Conservation (phyloP, 192 early-diverging fungal genomes). For the Linnemannia elongata region DNA sequence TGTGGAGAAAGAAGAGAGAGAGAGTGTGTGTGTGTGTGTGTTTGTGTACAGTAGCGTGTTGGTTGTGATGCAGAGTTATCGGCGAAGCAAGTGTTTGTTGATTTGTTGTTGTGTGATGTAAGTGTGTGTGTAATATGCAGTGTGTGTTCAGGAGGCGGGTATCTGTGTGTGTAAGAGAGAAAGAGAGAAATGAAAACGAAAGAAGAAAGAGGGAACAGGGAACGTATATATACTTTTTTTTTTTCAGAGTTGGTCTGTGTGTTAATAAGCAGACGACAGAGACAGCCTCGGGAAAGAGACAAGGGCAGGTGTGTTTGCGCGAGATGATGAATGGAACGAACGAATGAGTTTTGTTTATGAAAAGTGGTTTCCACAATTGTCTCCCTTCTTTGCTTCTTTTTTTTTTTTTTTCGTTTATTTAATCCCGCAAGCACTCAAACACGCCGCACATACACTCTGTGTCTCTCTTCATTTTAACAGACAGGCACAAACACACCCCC, state of each 20-base stretch:
- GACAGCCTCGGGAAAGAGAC: not conserved
- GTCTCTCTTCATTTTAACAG: too few relatives aligned
- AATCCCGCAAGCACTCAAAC: conserved; percentile 1
- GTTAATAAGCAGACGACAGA: not conserved
- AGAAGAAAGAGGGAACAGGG: conserved; percentile 2
- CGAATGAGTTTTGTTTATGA: not conserved
- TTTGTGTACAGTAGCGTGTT: not conserved
- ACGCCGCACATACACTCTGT: too few relatives aligned
- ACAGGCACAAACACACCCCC: too few relatives aligned
- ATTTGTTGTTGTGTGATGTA: not conserved
- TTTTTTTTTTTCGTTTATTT: conserved; percentile 14
- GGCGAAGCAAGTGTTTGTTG: not conserved
- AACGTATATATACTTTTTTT: not conserved
- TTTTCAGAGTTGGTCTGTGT: not conserved
- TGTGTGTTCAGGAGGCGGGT: not conserved
- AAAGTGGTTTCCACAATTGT: not conserved
- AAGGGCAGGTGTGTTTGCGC: not conserved
- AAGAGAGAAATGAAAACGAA: not conserved
- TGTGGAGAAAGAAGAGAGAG: not conserved
- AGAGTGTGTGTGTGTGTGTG: too few relatives aligned
- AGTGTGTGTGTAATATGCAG: not conserved
- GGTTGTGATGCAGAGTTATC: not conserved
- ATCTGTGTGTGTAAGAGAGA: not conserved
- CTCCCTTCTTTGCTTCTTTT: not conserved
- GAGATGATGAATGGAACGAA: not conserved